A percentile compares a stretch with the other conserved stretches of the same genome.
phyloP scores from a whole-genome alignment of 116 monocot species.

The Zostera marina region DNA sequence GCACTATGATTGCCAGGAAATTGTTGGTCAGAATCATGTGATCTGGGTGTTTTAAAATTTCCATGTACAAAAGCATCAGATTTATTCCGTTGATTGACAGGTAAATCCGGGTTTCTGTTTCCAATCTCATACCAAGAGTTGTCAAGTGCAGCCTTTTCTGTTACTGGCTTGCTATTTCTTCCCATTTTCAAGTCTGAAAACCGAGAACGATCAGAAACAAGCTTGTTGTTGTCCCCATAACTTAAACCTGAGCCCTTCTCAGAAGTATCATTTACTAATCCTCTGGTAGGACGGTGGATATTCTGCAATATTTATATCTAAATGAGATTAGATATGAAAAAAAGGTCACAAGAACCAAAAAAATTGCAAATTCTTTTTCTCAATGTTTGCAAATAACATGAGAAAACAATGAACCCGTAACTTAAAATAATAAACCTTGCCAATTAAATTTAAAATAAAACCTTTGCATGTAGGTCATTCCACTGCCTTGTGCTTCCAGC shows the following conservation, averaged over 20 bases:
- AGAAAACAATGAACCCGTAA: neutral
- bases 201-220: conserved; percentile 23
- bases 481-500: conserved; percentile 8
- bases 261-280: conserved; percentile 18
- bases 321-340: neutral
- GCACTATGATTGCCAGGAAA: conserved; percentile 13
- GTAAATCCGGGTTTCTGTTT: conserved; percentile 12
- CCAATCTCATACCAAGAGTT: conserved; percentile 27
- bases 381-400: neutral
- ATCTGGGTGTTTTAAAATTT: conserved; percentile 17
- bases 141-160: conserved; percentile 25
- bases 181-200: conserved; percentile 25
- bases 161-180: conserved; percentile 16
- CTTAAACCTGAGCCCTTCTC: conserved; percentile 16
- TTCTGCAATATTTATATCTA: conserved; percentile 28
- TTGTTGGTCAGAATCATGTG: conserved; percentile 17
- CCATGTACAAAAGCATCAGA: conserved; percentile 35
- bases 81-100: conserved; percentile 18
- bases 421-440: neutral
- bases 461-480: conserved; percentile 11
- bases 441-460: neutral
- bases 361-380: neutral
- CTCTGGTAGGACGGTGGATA: conserved; percentile 35
- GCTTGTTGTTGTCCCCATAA: conserved; percentile 21
- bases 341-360: neutral